Evolutionary conservation across 2,329 filamentous ascomycete species (phyloP), one percentile per base, ranked within the genome.

Genomic region (Colletotrichum sp.): DNA sequence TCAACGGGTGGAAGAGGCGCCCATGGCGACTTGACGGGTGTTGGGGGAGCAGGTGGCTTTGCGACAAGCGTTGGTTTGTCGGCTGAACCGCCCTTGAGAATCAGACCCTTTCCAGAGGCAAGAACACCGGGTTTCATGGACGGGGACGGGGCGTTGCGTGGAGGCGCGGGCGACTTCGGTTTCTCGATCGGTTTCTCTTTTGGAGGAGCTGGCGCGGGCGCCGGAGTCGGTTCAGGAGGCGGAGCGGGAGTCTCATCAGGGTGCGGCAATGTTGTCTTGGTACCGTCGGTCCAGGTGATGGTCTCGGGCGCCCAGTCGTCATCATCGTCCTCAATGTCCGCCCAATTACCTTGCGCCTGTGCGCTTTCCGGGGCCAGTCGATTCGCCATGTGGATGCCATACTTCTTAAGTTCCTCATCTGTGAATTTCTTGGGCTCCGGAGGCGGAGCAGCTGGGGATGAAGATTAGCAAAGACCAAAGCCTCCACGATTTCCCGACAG

Each of bases 21-120:
- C 96, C 96, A 99, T 6, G 96, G 96, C 6, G 96, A 98, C 82
- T 98, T 98, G 30, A 93, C 90, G 1, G 95, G 94, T 1, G 92
- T 89, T 10, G 93, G 91, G 6, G 91, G 89, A 3, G 89, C 89
- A 2, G 93, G 91, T 18, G 93, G 93, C 81, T 96, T 96, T 10
- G 94, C 90, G 57, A 95, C 93, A 6, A 95, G 85, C 0, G 93
- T 93, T 36, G 93, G 93, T 82, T 94, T 95, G 71, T 95, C 94
- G 12, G 91, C 87, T 7, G 91, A 84, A 15, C 85, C 91, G 49
- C 91, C 91, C 81, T 94, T 95, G 36, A 95, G 85, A 3, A 95
- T 88, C 55, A 95, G 83, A 6, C 92, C 91, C 80, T 92, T 93
- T 16, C 90, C 89, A 49, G 90, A 89, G 1, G 88, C 86, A 44